Percentiles rank a stretch among this genome's conserved stretches.
Evolutionary conservation across 805 yeast genomes (phyloP).

Genomic region (Schwanniomyces pseudopolymorphus): DNA sequence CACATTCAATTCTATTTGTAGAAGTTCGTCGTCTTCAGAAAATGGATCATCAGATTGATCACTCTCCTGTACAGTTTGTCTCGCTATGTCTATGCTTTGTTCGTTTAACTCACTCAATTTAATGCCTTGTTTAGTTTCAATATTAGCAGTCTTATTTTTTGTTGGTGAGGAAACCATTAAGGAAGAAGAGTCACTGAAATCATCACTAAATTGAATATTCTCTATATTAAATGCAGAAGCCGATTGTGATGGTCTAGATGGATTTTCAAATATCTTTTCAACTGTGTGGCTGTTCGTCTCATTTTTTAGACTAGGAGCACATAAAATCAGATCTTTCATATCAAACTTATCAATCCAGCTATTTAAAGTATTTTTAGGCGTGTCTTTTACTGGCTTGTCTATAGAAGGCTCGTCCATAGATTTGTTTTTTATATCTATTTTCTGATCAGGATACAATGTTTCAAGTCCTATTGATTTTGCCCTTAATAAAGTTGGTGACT

Average conservation of each 20-base stretch:
- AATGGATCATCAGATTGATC: constrained; percentile 15
- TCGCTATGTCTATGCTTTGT: too few relatives aligned
- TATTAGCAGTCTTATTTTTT: background rate
- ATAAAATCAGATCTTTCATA: constrained; percentile 12
- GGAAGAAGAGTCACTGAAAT: constrained; percentile 10
- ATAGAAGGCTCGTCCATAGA: too few relatives aligned
- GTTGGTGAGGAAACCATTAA: background rate
- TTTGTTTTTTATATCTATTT: background rate
- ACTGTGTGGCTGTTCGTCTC: background rate
- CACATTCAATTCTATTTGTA: background rate
- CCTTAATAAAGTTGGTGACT: constrained; percentile 36
- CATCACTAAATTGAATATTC: constrained; percentile 12
- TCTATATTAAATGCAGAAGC: background rate
- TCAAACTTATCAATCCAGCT: constrained; percentile 34
- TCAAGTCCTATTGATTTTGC: constrained; percentile 35
- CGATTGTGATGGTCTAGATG: background rate
- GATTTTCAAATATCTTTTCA: background rate
- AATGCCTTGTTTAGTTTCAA: too few relatives aligned
- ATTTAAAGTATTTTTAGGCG: constrained; percentile 10
- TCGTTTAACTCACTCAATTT: too few relatives aligned
- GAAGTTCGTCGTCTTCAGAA: constrained; percentile 12
- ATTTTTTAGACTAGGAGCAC: constrained; percentile 13
- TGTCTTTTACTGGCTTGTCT: background rate
- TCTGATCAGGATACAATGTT: background rate
- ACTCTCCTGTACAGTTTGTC: background rate